Evolutionary conservation across 1,139 yeast species (phyloP).

Genomic region (Candida sanyaensis): DNA sequence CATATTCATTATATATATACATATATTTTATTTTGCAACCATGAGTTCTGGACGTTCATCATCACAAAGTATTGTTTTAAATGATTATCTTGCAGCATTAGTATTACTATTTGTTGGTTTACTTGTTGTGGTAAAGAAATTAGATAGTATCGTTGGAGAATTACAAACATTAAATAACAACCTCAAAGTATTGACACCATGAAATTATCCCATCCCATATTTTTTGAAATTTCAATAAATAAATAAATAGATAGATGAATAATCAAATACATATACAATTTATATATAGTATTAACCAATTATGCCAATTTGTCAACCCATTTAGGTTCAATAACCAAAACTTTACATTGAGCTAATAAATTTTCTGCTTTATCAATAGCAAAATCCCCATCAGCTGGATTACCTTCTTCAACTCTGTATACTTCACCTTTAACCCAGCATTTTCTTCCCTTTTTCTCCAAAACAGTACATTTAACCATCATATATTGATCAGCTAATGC

Average conservation of each 20-base stretch:
- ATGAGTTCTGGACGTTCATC: neutral
- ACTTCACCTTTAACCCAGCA: constrained; percentile 46
- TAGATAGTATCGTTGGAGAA: constrained; percentile 13
- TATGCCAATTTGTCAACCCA: constrained; percentile 43
- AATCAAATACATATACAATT: constrained; percentile 5
- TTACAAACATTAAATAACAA: constrained; percentile 12
- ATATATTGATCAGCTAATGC: constrained; percentile 35
- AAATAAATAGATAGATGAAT: constrained; percentile 7
- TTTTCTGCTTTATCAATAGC: constrained; percentile 23
- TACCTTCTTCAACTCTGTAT: constrained; percentile 19
- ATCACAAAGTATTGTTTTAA: constrained; percentile 7
- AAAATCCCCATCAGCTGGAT: constrained; percentile 17
- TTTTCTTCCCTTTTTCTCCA: constrained; percentile 41
- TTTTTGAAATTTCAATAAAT: neutral
- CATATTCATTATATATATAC: neutral
- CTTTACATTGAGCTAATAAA: constrained; percentile 41
- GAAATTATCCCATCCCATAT: neutral
- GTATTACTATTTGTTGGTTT: constrained; percentile 13
- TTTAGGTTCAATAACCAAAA: constrained; percentile 47
- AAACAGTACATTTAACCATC: constrained; percentile 35
- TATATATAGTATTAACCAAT: neutral
- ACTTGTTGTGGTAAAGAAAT: constrained; percentile 13
- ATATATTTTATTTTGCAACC: constrained; percentile 3
- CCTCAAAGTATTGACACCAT: constrained; percentile 6
- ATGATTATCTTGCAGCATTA: constrained; percentile 15